phyloP scores from a whole-genome alignment of 2,329 filamentous ascomycete genomes.

The Diaporthe sp. region DNA sequence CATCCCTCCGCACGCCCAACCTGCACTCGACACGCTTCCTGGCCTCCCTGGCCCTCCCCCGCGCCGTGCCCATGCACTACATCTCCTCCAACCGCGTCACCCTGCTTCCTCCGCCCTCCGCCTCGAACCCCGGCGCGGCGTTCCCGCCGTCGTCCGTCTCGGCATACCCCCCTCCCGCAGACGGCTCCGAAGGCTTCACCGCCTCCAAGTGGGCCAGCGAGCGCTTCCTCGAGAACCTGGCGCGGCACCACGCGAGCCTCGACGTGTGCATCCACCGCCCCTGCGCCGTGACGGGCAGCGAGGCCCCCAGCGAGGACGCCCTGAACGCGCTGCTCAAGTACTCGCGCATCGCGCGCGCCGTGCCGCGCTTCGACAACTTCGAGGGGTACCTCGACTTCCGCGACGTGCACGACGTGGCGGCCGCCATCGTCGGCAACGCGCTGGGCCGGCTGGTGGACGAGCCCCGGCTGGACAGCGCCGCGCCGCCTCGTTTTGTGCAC shows the following conservation, averaged over 20 bases:
- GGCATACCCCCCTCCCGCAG: conserved; percentile 1
- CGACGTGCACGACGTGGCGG: too few species aligned
- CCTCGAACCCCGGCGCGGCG: not conserved
- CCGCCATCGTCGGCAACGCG: too few species aligned
- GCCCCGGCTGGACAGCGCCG: too few species aligned
- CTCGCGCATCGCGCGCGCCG: too few species aligned
- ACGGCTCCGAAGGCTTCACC: conserved; percentile 9
- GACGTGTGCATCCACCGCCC: conserved; percentile 8
- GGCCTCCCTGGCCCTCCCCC: conserved; percentile 44
- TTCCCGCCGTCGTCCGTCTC: not conserved
- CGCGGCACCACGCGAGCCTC: not conserved
- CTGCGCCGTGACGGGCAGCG: not conserved
- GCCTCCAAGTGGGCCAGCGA: conserved; percentile 7
- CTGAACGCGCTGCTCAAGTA: too few species aligned
- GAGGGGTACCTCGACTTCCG: too few species aligned
- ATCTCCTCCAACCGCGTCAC: conserved; percentile 43
- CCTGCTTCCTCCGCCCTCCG: not conserved
- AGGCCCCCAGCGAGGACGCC: too few species aligned
- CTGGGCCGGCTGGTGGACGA: too few species aligned
- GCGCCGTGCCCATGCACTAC: conserved; percentile 47
- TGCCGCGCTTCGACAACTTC: too few species aligned
- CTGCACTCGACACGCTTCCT: conserved; percentile 52
- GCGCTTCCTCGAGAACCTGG: not conserved
- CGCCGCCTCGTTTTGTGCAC: too few species aligned
- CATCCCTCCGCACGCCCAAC: conserved; percentile 50